Evolutionary conservation across 2,329 filamentous ascomycete species (phyloP), one percentile per base, ranked within the genome.

Genomic region (Alternaria sp.): DNA sequence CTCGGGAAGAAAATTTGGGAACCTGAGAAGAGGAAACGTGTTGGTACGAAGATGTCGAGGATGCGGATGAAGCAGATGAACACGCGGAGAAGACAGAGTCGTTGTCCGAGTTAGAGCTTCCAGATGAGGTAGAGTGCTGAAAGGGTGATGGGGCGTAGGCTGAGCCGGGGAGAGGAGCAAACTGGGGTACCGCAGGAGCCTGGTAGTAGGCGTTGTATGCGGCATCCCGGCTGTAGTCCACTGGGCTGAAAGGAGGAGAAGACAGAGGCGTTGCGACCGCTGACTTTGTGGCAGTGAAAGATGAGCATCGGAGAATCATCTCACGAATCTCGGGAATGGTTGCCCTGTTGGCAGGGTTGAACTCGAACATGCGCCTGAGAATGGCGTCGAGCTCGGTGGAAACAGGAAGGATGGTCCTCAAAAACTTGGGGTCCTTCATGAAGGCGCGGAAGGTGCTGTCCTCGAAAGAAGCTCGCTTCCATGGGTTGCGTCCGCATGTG

Each of bases 401-500:
- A 74, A 99, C 82, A 22, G 95, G 94, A 58, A 99, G 86, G 72
- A 99, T 99, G 64, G 93, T 91, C 83, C 93, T 91, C 67, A 99
- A 83, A 79, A 98, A 99, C 75, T 91, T 89, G 63, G 88, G 88
- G 75, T 93, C 93, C 83, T 90, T 90, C 70, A 91, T 87, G 81
- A 91, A 98, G 55, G 94, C 94, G 74, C 91, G 88, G 86, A 98
- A 99, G 46, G 95, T 98, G 66, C 93, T 93, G 80, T 99, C 95
- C 79, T 97, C 93, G 70, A 88, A 84, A 12, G 93, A 97, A 63
- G 95, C 95, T 78, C 95, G 91, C 83, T 98, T 98, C 95, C 95
- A 99, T 61, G 95, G 95, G 81, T 99, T 99, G 78, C 95, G 93
- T 76, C 95, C 95, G 82, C 95, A 99, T 52, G 93, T 96, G 69